These are phyloP conservation scores for Yamadazyma diospyri DNA, from an alignment of 1,139 yeast species.

Conservation along the genomic window DNA sequence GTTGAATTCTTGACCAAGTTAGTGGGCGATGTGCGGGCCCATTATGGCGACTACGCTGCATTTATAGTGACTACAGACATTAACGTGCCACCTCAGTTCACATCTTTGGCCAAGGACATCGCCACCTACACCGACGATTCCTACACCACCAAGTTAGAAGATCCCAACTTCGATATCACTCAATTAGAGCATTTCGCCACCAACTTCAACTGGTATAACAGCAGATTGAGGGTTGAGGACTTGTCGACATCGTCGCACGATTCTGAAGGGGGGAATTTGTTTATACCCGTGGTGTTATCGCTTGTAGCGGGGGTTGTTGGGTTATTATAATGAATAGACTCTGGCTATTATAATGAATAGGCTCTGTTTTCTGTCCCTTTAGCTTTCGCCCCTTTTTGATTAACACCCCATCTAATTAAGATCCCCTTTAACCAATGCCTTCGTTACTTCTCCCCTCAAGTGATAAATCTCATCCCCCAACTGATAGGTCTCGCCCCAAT, in stretches of 20 bases:
- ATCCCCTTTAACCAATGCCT: too few species aligned
- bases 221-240: conserved; percentile 16
- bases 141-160: conserved; percentile 33
- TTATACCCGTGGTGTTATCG: neutral
- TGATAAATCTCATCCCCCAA: too few species aligned
- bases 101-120: conserved; percentile 21
- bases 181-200: conserved; percentile 28
- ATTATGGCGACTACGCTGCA: conserved; percentile 21
- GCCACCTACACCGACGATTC: conserved; percentile 25
- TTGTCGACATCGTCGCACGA: conserved; percentile 7
- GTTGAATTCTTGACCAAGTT: conserved; percentile 26
- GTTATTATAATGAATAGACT: conserved; percentile 2
- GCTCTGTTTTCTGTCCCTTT: too few species aligned
- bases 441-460: too few species aligned
- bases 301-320: conserved; percentile 4
- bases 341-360: too few species aligned
- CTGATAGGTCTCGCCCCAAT: too few species aligned
- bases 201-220: conserved; percentile 32
- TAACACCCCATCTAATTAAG: too few species aligned
- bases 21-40: conserved; percentile 23
- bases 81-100: conserved; percentile 22
- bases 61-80: conserved; percentile 22
- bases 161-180: conserved; percentile 17
- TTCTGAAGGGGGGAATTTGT: conserved; percentile 3
- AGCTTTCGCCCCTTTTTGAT: too few species aligned